phyloP scores from a whole-genome alignment of 176 grass and related monocot species.

The Bothriochloa decipiens region DNA sequence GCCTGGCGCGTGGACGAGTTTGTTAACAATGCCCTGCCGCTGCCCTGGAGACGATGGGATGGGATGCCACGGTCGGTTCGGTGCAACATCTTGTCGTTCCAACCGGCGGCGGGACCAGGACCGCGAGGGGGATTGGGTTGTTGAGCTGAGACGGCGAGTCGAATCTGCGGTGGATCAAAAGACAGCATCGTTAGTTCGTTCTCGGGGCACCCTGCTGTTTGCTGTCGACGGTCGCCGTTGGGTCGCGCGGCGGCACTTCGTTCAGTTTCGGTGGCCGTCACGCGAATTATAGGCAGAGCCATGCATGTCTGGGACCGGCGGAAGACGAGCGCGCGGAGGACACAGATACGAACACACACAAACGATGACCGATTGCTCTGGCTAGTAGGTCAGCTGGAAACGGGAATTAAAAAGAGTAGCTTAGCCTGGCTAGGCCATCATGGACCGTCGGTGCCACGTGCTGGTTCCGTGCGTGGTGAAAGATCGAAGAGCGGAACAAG shows the following conservation, averaged over 20 bases:
- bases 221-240: neutral
- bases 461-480: neutral
- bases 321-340: no score
- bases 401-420: neutral
- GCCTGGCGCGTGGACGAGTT: no score
- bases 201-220: no score
- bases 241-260: neutral
- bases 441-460: constrained; percentile 17
- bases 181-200: neutral
- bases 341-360: no score
- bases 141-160: neutral
- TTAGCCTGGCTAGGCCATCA: neutral
- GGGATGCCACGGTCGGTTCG: neutral
- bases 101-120: neutral
- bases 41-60: neutral
- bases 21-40: neutral
- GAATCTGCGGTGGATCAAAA: neutral
- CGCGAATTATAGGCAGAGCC: neutral
- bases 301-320: neutral
- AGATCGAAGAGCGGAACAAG: neutral
- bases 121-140: neutral
- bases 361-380: no score
- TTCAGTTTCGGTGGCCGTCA: neutral
- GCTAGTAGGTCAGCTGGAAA: neutral
- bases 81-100: neutral